Conservation (phyloP, 768 basidiomycete genomes). For the Tephrocybe sp. region DNA sequence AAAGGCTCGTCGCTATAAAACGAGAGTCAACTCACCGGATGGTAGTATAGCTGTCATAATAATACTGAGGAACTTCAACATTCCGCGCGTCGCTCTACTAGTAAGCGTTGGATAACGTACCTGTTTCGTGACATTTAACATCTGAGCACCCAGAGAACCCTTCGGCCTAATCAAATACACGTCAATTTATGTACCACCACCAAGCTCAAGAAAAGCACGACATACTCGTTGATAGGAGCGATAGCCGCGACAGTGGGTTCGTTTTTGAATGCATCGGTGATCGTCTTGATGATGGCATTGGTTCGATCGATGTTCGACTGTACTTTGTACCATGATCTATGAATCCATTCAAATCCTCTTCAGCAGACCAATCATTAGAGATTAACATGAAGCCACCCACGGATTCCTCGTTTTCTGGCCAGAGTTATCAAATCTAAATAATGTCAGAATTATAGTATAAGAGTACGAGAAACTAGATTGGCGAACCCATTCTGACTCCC, state of each 20-base stretch:
- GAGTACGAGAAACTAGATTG: background rate
- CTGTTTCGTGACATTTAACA: slow-evolving; percentile 50
- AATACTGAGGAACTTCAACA: slow-evolving; percentile 54
- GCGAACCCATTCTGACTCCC: slow-evolving; percentile 82
- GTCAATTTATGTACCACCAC: background rate
- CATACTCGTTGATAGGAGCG: slow-evolving; percentile 78
- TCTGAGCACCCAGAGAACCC: slow-evolving; percentile 55
- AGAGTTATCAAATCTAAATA: slow-evolving; percentile 79
- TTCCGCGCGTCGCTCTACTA: background rate
- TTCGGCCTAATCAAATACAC: slow-evolving; percentile 59
- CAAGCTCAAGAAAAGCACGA: background rate
- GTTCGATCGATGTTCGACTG: slow-evolving; percentile 69
- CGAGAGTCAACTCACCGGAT: slow-evolving; percentile 57
- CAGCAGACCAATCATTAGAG: slow-evolving; percentile 5
- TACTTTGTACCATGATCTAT: slow-evolving; percentile 66
- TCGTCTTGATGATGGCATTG: slow-evolving; percentile 58
- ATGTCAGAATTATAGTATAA: slow-evolving; percentile 7
- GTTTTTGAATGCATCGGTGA: slow-evolving; percentile 60
- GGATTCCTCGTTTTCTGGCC: slow-evolving; percentile 66
- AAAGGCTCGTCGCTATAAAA: background rate
- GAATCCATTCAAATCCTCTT: no score
- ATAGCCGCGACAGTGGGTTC: slow-evolving; percentile 60
- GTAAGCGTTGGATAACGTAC: slow-evolving; percentile 23
- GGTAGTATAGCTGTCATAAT: slow-evolving; percentile 71
- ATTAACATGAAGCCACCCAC: slow-evolving; percentile 29